Evolutionary conservation across 1,139 yeast genomes (phyloP).

Genomic region (Kazachstania sp.): DNA sequence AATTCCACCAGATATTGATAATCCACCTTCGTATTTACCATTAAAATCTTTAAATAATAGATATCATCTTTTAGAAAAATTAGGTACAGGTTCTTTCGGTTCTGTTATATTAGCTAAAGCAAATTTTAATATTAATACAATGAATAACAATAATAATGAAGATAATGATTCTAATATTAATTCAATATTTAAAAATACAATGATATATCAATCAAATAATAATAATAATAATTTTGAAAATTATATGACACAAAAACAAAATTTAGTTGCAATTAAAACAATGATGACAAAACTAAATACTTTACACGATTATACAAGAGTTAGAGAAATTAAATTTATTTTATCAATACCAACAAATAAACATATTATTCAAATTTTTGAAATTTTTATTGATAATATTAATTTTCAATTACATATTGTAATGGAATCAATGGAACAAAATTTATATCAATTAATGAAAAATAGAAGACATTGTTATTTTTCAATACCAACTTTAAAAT

Average conservation of each 20-base stretch:
- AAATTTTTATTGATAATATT: constrained; percentile 61
- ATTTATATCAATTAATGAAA: constrained; percentile 63
- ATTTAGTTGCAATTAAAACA: constrained; percentile 76
- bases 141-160: constrained; percentile 4
- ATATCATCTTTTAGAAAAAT: constrained; percentile 43
- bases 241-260: constrained; percentile 29
- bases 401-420: constrained; percentile 61
- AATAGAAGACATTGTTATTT: constrained; percentile 45
- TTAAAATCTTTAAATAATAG: constrained; percentile 37
- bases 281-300: constrained; percentile 49
- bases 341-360: constrained; percentile 62
- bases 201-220: constrained; percentile 40
- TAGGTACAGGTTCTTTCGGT: constrained; percentile 80
- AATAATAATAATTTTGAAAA: constrained; percentile 31
- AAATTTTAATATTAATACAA: constrained; percentile 17
- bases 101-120: constrained; percentile 56
- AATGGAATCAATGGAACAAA: constrained; percentile 85
- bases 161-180: neutral
- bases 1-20: constrained; percentile 31
- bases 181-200: constrained; percentile 12
- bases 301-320: constrained; percentile 49
- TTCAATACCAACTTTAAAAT: constrained; percentile 50
- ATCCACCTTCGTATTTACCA: constrained; percentile 37
- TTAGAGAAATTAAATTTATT: constrained; percentile 72
- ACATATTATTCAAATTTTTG: constrained; percentile 63